phyloP scores from a whole-genome alignment of 139 green algal species.

The Micractinium conductrix region DNA sequence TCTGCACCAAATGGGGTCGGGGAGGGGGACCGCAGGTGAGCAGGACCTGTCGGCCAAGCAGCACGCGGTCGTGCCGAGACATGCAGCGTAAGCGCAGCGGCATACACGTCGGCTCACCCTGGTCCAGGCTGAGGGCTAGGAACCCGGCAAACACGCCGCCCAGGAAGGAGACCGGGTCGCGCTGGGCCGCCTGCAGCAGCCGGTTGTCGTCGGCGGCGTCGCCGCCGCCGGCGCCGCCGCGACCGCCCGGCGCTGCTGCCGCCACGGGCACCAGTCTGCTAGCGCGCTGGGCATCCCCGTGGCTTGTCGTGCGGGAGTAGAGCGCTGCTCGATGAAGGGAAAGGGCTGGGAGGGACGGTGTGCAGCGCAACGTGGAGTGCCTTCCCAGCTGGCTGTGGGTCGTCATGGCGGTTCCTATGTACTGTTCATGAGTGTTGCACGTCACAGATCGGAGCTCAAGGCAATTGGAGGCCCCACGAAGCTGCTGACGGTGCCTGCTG shows the following conservation, averaged over 20 bases:
- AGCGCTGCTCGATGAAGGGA: no score
- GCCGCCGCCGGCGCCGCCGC: not conserved
- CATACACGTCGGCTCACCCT: not conserved
- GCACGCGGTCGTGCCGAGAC: no score
- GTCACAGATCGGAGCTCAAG: no score
- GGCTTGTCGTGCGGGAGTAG: no score
- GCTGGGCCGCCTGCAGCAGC: not conserved
- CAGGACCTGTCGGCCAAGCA: no score
- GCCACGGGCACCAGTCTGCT: not conserved
- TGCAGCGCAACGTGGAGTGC: not conserved
- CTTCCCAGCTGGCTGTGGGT: not conserved
- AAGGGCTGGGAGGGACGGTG: no score
- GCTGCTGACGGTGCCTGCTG: not conserved
- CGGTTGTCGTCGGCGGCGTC: not conserved
- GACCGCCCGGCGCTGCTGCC: not conserved
- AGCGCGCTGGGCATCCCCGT: not conserved
- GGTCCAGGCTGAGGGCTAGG: conserved; percentile 25
- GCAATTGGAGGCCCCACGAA: no score
- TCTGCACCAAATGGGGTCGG: not conserved
- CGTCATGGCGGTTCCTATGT: no score
- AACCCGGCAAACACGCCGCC: conserved; percentile 34
- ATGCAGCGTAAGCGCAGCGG: not conserved
- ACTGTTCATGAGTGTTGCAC: not conserved
- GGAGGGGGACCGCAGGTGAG: not conserved
- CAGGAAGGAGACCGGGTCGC: conserved; percentile 30